These are phyloP conservation scores for Candida fluviatilis DNA, from an alignment of 805 yeast genomes.

Conservation along the genomic window DNA sequence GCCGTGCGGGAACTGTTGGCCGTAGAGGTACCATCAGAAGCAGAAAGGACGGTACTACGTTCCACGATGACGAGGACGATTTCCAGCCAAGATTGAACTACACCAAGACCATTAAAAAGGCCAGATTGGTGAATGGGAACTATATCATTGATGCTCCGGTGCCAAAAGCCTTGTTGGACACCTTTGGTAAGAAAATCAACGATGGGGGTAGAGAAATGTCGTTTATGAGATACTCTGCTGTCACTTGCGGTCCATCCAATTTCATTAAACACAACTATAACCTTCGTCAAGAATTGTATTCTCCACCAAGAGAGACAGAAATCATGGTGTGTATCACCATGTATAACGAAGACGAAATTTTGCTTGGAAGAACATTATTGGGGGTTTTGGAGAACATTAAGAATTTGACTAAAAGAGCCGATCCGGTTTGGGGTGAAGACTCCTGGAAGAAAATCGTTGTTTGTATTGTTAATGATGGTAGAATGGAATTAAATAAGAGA, in stretches of 20 bases:
- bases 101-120: conserved; percentile 41
- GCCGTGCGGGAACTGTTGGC: conserved; percentile 15
- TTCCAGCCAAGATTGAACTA: conserved; percentile 38
- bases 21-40: conserved; percentile 7
- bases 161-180: conserved; percentile 33
- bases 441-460: conserved; percentile 95
- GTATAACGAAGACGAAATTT: conserved; percentile 83
- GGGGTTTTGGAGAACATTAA: conserved; percentile 87
- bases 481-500: conserved; percentile 75
- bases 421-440: conserved; percentile 87
- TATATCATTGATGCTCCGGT: conserved; percentile 42
- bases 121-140: conserved; percentile 39
- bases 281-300: conserved; percentile 77
- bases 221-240: conserved; percentile 91
- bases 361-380: conserved; percentile 79
- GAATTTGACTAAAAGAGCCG: conserved; percentile 61
- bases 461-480: conserved; percentile 86
- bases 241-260: conserved; percentile 84
- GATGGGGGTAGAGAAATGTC: conserved; percentile 57
- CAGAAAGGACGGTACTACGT: conserved; percentile 6
- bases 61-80: conserved; percentile 29
- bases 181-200: conserved; percentile 29
- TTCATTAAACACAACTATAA: conserved; percentile 61
- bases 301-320: conserved; percentile 79
- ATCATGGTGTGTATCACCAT: conserved; percentile 81